Base-by-base conservation (phyloP, 768 basidiomycete species). In the Pisolithus orientalis region DNA sequence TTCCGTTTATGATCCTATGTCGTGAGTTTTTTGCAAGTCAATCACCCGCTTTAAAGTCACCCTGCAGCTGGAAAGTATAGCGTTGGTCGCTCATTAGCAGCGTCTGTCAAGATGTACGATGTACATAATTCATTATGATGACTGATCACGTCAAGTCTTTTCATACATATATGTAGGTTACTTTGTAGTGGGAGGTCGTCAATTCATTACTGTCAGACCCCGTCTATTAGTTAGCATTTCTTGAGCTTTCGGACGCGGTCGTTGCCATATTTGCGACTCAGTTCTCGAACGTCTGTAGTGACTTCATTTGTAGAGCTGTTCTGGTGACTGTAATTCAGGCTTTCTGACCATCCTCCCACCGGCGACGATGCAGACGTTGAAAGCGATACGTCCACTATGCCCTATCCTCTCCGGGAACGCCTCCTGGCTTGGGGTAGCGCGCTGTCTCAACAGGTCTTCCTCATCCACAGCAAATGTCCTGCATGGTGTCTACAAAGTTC, bases 41-140 rank as follows among this genome's bases (percentile, higher is more conserved):
- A 47, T 62, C 50, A 50, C 51, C 56, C 61, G 58, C 61, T 48
- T 51, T 52, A 52, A 45, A 59, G 55, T 61, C 55, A 44, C 57
- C 53, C 58, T 59, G 17, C 62, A 53, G 53, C 51, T 29, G 39
- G 50, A 53, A 55, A 49, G 32, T 58, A 64, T 42, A 38, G 45
- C 46, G 45, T 51, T 21, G 21, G 14, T 49, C 47, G 39, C 53
- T 54, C 9, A 49, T 54, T 39, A 52, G 52, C 55, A 44, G 56
- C 45, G 38, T 53, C 60, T 66, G 51, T 47, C 55, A 49, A 34
- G 34, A 34, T 34, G 34, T 34, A 49, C 50, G 56, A 44, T 70
- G 62, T 62, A 68, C 57, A 66, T 68, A 50, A 47, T 49, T 45
- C 25, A 38, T 13, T 44, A 28, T 25, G 38, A 39, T 29, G 45